phyloP scores from a whole-genome alignment of 2,329 filamentous ascomycete genomes.

The Hymenoscyphus salicellus region DNA sequence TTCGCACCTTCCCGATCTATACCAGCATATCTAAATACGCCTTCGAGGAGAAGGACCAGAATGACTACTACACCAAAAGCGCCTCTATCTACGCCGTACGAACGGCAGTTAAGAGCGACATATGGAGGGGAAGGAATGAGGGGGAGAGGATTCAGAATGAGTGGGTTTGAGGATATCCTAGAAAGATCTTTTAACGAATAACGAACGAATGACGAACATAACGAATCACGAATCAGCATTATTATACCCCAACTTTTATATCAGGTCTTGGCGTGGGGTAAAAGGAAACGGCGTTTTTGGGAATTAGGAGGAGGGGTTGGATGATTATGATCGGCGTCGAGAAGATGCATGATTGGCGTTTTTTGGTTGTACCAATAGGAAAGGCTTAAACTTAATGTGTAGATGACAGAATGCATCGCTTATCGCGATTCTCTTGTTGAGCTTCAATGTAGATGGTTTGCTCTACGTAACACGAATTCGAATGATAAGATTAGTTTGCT shows the following conservation, averaged over 20 bases:
- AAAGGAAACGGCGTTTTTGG: constrained; percentile 14
- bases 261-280: constrained; percentile 7
- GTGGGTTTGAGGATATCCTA: constrained; percentile 31
- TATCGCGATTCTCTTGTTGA: constrained; percentile 9
- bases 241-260: constrained; percentile 2
- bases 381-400: constrained; percentile 6
- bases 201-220: constrained; percentile 18
- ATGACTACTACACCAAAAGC: constrained; percentile 45
- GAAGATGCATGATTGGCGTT: constrained; percentile 20
- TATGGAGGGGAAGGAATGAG: constrained; percentile 26
- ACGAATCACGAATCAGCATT: constrained; percentile 8
- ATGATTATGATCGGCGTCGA: constrained; percentile 15
- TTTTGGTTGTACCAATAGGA: constrained; percentile 21
- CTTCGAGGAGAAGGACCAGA: constrained; percentile 44
- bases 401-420: constrained; percentile 4
- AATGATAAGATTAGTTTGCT: constrained; percentile 9
- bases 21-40: constrained; percentile 25
- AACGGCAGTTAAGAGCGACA: constrained; percentile 37
- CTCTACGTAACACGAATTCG: constrained; percentile 12
- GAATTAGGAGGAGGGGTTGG: constrained; percentile 20
- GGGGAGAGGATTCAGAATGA: constrained; percentile 17
- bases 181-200: constrained; percentile 24
- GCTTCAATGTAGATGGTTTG: background rate
- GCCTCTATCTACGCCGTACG: constrained; percentile 45
- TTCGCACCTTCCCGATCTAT: constrained; percentile 21